A percentile compares a stretch with the other conserved stretches of the same genome.
phyloP scores from a whole-genome alignment of 2,329 filamentous ascomycete genomes.

The Trichothecium roseum region DNA sequence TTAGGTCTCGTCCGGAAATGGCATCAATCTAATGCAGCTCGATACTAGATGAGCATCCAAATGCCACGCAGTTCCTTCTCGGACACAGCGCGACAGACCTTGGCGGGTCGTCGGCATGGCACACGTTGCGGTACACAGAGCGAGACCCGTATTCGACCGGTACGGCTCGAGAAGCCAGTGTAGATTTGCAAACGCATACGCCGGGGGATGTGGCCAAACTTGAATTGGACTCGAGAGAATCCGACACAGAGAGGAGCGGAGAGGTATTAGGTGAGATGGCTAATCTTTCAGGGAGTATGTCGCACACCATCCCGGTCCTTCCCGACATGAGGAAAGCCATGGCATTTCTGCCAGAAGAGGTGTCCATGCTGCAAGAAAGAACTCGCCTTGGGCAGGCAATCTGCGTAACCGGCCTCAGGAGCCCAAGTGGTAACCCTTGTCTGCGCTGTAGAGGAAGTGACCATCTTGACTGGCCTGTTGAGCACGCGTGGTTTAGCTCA shows the following conservation, averaged over 20 bases:
- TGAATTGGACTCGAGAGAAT: neutral
- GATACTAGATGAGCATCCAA: conserved; percentile 51
- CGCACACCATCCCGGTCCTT: conserved; percentile 50
- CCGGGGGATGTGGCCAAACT: neutral
- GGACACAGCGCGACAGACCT: conserved; percentile 56
- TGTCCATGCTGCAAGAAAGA: conserved; percentile 52
- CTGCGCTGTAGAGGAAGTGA: conserved; percentile 14
- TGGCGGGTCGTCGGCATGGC: conserved; percentile 50
- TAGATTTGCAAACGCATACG: conserved; percentile 14
- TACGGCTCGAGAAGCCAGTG: conserved; percentile 11
- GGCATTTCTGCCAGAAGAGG: conserved; percentile 40
- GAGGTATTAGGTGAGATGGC: neutral
- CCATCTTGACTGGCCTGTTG: conserved; percentile 11
- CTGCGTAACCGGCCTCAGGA: conserved; percentile 34
- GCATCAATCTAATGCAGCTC: conserved; percentile 50
- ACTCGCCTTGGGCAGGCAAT: conserved; percentile 47
- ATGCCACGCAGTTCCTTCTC: conserved; percentile 53
- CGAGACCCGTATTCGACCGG: conserved; percentile 19
- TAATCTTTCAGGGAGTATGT: conserved; percentile 25
- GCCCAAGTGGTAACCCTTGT: conserved; percentile 12
- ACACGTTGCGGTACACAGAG: conserved; percentile 35
- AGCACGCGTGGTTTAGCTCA: conserved; percentile 26
- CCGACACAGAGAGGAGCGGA: neutral
- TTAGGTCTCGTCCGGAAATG: conserved; percentile 34
- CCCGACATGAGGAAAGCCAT: conserved; percentile 50